Evolutionary conservation across 1,284 basidiomycete species (phyloP), one percentile per base, ranked within the genome.

Genomic region (Lentinus polychrous): DNA sequence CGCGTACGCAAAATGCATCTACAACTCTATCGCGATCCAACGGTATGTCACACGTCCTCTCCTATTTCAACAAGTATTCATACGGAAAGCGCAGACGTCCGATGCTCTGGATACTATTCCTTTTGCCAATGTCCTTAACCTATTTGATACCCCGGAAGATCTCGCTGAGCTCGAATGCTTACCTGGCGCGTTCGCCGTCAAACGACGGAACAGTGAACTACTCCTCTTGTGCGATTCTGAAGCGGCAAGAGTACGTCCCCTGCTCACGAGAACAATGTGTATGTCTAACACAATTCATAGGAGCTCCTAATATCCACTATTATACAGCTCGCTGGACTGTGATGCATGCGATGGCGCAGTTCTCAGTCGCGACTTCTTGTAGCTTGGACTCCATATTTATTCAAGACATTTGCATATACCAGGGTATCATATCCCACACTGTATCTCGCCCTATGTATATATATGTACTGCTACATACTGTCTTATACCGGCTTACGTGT

Each of bases 101-200:
- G 18, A 14, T 22, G 14, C 36, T 14, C 12, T 49, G 17, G 41
- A 41, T 8, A 23, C 11, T 3, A 49, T 49, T 15, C 17, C 14
- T 14, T 15, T 43, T 14, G 22, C n/a, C 11, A 24, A 49, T 11
- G 24, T 49, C n/a, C 27, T 27, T 3, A 43, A 27, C 11, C 15
- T 49, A 11, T 23, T 17, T 5, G 47, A 49, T 11, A 23, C 24
- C 32, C 27, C 18, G 4, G 47, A 49, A 27, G 47, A 41, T 17
- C 35, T 43, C 40, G 27, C 43, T 8, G 47, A 38, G 8, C 31
- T 49, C 5, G 41, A 44, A 27, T 17, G 14, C 12, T 42, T 49
- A 15, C 47, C 41, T 3, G 12, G 43, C 24, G 40, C 47, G 10
- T 49, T 49, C 22, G 42, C 32, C 23, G 7, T 49, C 22, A n/a